Conservation (phyloP, 2,329 filamentous ascomycete genomes). For the Huntiella decipiens region DNA sequence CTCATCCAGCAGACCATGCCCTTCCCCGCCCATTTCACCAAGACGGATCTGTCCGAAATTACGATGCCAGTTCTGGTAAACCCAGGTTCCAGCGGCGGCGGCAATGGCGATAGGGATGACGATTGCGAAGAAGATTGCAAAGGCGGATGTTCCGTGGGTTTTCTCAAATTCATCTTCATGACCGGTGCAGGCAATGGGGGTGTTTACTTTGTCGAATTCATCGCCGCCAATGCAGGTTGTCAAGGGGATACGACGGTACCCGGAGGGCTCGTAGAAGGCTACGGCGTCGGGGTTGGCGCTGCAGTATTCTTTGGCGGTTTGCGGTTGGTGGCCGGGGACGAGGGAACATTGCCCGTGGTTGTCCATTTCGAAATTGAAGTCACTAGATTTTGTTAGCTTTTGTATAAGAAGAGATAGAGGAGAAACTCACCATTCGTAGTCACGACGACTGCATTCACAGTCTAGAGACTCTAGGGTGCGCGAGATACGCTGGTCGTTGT, state of each 20-base stretch:
- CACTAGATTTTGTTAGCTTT: constrained; percentile 30
- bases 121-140: constrained; percentile 72
- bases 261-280: constrained; percentile 69
- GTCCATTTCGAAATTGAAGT: constrained; percentile 81
- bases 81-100: constrained; percentile 58
- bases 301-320: constrained; percentile 32
- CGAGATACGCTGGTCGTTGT: constrained; percentile 55
- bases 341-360: constrained; percentile 58
- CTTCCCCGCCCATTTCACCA: constrained; percentile 63
- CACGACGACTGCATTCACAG: constrained; percentile 65
- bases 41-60: constrained; percentile 87
- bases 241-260: constrained; percentile 76
- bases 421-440: constrained; percentile 71
- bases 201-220: constrained; percentile 49
- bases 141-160: constrained; percentile 49
- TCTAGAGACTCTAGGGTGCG: constrained; percentile 55
- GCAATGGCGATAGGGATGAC: constrained; percentile 56
- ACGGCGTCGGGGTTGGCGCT: constrained; percentile 43
- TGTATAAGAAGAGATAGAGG: neutral
- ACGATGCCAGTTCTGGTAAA: constrained; percentile 66
- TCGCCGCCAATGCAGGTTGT: constrained; percentile 66
- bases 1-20: constrained; percentile 41
- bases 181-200: constrained; percentile 48
- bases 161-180: constrained; percentile 65
- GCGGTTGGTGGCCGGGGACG: constrained; percentile 51